phyloP scores from a whole-genome alignment of 306 rosid species.

The Cucurbita pepo region DNA sequence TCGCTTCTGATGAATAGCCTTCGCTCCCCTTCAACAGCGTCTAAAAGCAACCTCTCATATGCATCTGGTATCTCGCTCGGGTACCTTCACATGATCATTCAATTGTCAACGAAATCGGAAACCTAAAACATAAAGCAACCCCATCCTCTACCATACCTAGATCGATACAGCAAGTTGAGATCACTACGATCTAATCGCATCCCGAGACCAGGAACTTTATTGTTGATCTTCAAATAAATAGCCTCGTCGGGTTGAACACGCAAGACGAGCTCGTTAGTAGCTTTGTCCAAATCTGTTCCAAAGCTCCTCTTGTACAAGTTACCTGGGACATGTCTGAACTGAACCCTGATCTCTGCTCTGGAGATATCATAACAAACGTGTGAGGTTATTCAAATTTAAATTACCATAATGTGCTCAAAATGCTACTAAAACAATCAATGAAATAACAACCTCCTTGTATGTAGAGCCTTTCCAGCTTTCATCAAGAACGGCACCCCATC shows the following conservation, averaged over 20 bases:
- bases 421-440: background rate
- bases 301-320: conserved; percentile 77
- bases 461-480: conserved; percentile 98
- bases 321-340: conserved; percentile 92
- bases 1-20: conserved; percentile 90
- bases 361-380: conserved; percentile 3
- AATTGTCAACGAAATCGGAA: background rate
- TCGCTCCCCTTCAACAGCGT: conserved; percentile 89
- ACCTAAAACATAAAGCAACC: background rate
- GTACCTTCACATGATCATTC: conserved; percentile 42
- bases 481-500: conserved; percentile 96
- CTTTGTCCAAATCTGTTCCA: conserved; percentile 83
- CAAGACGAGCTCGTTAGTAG: conserved; percentile 89
- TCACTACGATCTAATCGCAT: conserved; percentile 93
- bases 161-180: conserved; percentile 67
- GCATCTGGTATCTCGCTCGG: conserved; percentile 85
- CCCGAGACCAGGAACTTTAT: conserved; percentile 93
- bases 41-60: conserved; percentile 79
- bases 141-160: conserved; percentile 33
- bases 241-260: conserved; percentile 98
- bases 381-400: background rate
- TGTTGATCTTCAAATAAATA: conserved; percentile 88
- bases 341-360: conserved; percentile 99
- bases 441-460: conserved; percentile 48
- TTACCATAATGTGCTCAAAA: background rate